Evolutionary conservation across 1,284 basidiomycete genomes (phyloP).

Genomic region (Fomitopsis schrenkii): DNA sequence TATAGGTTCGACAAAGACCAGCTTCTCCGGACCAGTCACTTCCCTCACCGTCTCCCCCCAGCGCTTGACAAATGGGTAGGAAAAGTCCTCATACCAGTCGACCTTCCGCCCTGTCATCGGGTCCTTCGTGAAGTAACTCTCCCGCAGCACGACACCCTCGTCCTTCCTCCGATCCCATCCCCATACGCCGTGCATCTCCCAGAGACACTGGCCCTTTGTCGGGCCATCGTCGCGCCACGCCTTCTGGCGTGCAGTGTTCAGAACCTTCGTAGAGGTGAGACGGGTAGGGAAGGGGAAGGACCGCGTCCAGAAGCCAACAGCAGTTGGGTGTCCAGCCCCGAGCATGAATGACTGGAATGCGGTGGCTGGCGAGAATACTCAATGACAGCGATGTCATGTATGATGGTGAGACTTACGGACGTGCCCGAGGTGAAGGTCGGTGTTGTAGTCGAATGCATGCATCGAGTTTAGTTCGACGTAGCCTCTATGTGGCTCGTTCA

Average conservation of each 20-base stretch:
- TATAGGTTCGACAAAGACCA: conserved; percentile 79
- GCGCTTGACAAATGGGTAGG: conserved; percentile 73
- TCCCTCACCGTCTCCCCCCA: conserved; percentile 72
- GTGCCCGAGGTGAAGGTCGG: conserved; percentile 86
- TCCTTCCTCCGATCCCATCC: conserved; percentile 74
- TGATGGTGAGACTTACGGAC: conserved; percentile 54
- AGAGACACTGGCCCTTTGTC: conserved; percentile 71
- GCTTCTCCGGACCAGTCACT: conserved; percentile 50
- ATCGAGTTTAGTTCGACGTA: conserved; percentile 84
- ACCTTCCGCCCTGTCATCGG: conserved; percentile 61
- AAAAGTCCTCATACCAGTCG: conserved; percentile 84
- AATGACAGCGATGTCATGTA: background rate
- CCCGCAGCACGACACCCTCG: conserved; percentile 73
- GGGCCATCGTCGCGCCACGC: conserved; percentile 74
- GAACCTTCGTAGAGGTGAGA: conserved; percentile 47
- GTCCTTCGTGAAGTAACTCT: conserved; percentile 82
- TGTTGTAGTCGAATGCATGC: conserved; percentile 89
- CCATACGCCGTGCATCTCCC: conserved; percentile 95
- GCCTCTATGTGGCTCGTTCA: conserved; percentile 97
- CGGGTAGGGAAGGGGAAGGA: conserved; percentile 85
- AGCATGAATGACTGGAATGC: conserved; percentile 84
- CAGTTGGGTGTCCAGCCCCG: conserved; percentile 73
- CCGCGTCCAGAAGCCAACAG: conserved; percentile 71
- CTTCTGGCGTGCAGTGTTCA: conserved; percentile 55
- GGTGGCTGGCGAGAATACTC: conserved; percentile 45